These are phyloP conservation scores for Saccharomycopsis sp. DNA, from an alignment of 805 yeast genomes.

Conservation along the genomic window DNA sequence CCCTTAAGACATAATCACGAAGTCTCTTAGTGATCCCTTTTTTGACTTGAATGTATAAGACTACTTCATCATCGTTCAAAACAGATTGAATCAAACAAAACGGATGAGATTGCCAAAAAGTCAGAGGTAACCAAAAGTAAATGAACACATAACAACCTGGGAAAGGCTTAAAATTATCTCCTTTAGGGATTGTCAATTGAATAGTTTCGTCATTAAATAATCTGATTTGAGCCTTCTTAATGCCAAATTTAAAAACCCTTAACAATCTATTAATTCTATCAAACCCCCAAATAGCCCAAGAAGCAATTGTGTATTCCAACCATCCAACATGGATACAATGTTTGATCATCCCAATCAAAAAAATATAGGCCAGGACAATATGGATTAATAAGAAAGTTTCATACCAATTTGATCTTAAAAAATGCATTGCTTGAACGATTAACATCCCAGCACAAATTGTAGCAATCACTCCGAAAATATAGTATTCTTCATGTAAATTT, in stretches of 20 bases:
- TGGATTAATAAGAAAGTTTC: conserved; percentile 9
- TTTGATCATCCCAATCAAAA: conserved; percentile 7
- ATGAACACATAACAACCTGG: conserved; percentile 13
- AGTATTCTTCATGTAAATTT: neutral
- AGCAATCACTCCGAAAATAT: conserved; percentile 8
- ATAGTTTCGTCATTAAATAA: neutral
- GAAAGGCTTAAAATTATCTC: neutral
- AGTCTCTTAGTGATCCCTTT: conserved; percentile 6
- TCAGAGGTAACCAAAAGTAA: conserved; percentile 3
- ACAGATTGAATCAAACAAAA: conserved; percentile 7
- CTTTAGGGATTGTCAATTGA: neutral
- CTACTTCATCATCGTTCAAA: neutral
- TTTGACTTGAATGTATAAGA: conserved; percentile 11
- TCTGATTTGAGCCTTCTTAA: neutral
- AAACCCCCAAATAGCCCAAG: conserved; percentile 5
- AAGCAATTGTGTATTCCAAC: neutral
- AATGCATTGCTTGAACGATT: conserved; percentile 8
- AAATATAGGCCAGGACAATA: conserved; percentile 4
- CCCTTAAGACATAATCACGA: neutral
- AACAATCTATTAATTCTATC: conserved; percentile 8
- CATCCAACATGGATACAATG: conserved; percentile 14
- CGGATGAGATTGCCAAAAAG: conserved; percentile 13
- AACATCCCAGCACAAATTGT: conserved; percentile 1
- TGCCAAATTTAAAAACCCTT: neutral
- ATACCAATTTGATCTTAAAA: conserved; percentile 7